Conservation (phyloP, 129 eudicot genomes). For the Logfia minima region DNA sequence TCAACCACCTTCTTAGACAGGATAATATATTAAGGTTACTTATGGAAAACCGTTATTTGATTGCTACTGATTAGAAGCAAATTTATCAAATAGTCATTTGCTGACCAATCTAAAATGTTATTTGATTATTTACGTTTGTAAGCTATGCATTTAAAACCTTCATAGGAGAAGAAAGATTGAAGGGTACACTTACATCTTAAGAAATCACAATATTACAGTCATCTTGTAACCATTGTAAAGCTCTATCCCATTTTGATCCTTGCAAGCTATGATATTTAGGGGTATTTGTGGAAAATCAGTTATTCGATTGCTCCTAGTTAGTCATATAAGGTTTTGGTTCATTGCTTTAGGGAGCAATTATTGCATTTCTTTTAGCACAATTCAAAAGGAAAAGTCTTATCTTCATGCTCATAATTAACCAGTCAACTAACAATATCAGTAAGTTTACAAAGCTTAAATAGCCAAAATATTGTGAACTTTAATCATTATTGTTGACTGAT, state of each 20-base stretch:
- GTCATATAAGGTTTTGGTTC: neutral
- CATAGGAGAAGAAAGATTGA: neutral
- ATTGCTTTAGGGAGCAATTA: neutral
- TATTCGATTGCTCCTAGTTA: neutral
- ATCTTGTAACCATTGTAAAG: slow-evolving; percentile 1
- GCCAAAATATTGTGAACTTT: neutral
- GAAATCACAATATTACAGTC: neutral
- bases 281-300: neutral
- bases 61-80: slow-evolving; percentile 8
- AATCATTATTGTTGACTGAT: neutral
- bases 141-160: neutral
- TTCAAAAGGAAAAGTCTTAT: neutral
- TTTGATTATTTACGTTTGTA: neutral
- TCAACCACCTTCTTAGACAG: neutral
- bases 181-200: neutral
- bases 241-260: neutral
- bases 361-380: too few species aligned
- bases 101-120: neutral
- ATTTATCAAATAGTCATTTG: neutral
- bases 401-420: neutral
- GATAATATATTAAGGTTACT: neutral
- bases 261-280: neutral
- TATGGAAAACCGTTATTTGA: slow-evolving; percentile 9
- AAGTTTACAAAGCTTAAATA: slow-evolving; percentile 5
- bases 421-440: neutral